phyloP scores from a whole-genome alignment of 2,329 filamentous ascomycete genomes.

The Verticillium isaacii region DNA sequence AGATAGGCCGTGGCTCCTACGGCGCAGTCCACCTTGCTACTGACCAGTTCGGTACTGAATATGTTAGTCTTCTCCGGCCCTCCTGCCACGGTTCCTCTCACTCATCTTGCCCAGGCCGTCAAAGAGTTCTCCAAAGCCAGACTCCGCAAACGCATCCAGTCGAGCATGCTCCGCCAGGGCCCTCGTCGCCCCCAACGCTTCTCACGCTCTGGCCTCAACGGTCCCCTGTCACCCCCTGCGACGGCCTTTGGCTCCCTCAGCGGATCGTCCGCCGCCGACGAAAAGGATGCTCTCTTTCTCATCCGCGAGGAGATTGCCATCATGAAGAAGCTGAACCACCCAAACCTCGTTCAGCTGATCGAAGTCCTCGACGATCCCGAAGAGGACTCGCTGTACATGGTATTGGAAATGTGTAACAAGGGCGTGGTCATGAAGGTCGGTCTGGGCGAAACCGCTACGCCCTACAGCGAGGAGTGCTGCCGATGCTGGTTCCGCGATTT shows the following conservation, averaged over 20 bases:
- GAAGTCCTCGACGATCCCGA: slow-evolving; percentile 95
- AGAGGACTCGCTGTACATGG: slow-evolving; percentile 97
- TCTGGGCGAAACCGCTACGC: slow-evolving; percentile 74
- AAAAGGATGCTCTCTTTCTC: slow-evolving; percentile 68
- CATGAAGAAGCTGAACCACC: slow-evolving; percentile 97
- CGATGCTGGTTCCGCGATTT: slow-evolving; percentile 92
- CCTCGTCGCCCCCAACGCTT: slow-evolving; percentile 40
- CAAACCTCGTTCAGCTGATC: slow-evolving; percentile 86
- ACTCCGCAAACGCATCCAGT: slow-evolving; percentile 84
- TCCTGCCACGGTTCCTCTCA: slow-evolving; percentile 10
- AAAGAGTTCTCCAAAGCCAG: slow-evolving; percentile 97
- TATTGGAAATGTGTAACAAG: slow-evolving; percentile 98
- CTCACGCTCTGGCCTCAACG: slow-evolving; percentile 21
- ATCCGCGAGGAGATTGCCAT: slow-evolving; percentile 97
- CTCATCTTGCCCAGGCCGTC: slow-evolving; percentile 61
- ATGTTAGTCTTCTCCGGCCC: slow-evolving; percentile 52
- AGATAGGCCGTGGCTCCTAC: slow-evolving; percentile 96
- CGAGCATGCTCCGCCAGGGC: slow-evolving; percentile 66
- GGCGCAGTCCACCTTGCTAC: slow-evolving; percentile 86
- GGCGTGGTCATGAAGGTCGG: slow-evolving; percentile 96
- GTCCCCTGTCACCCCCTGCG: slow-evolving; percentile 12
- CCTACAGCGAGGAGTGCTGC: slow-evolving; percentile 78
- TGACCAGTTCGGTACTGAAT: slow-evolving; percentile 90
- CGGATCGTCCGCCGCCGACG: slow-evolving; percentile 35
- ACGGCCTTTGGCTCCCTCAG: neutral